phyloP scores from a whole-genome alignment of 805 yeast genomes.

The Candida tallmaniae region DNA sequence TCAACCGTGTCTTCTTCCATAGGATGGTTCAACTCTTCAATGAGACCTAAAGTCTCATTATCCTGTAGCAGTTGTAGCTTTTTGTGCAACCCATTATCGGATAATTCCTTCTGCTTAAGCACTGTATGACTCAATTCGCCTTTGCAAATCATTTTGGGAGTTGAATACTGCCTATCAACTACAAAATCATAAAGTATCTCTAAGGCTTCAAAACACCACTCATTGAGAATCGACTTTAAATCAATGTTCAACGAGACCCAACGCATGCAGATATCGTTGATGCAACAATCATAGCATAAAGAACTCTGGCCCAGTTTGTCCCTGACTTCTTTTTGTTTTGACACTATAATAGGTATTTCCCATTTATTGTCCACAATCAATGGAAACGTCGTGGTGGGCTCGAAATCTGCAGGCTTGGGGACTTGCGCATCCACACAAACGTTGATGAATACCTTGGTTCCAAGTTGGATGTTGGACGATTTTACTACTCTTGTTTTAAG shows the following conservation, averaged over 20 bases:
- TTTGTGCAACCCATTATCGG: conserved; percentile 30
- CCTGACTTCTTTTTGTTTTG: conserved; percentile 47
- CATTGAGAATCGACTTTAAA: conserved; percentile 61
- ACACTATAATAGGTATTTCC: conserved; percentile 80
- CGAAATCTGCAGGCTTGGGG: conserved; percentile 59
- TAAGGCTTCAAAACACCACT: conserved; percentile 80
- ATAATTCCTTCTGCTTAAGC: conserved; percentile 42
- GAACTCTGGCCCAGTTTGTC: conserved; percentile 72
- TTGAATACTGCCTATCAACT: conserved; percentile 58
- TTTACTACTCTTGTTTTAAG: conserved; percentile 54
- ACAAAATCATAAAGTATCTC: conserved; percentile 48
- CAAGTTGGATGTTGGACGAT: conserved; percentile 18
- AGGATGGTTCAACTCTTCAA: conserved; percentile 37
- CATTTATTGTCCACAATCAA: conserved; percentile 67
- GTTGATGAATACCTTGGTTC: conserved; percentile 71
- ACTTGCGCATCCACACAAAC: conserved; percentile 63
- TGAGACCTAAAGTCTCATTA: conserved; percentile 39
- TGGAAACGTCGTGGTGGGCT: conserved; percentile 56
- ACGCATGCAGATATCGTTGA: conserved; percentile 56
- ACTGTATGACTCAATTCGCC: conserved; percentile 52
- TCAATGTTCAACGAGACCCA: conserved; percentile 60
- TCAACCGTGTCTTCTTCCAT: conserved; percentile 10
- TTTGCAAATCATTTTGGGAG: conserved; percentile 71
- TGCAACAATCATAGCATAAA: conserved; percentile 74
- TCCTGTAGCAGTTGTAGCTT: conserved; percentile 30